Evolutionary conservation across 2,329 filamentous ascomycete species (phyloP).

Genomic region (Fusarium praegraminearum): DNA sequence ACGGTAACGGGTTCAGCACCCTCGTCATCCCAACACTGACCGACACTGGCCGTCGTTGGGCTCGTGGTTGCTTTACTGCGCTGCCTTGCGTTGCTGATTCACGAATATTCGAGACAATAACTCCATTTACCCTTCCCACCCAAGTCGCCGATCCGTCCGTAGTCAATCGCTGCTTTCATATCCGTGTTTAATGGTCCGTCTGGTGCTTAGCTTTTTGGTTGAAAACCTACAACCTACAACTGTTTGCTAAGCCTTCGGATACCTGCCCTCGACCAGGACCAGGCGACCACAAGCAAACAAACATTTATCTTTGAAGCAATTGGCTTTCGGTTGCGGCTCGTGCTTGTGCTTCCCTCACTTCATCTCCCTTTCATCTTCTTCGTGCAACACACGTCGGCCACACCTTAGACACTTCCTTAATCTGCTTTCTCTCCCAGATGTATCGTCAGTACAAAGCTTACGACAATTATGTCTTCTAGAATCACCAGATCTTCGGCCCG

Average conservation of each 20-base stretch:
- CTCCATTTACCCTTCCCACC: constrained; percentile 22
- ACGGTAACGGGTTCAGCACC: constrained; percentile 14
- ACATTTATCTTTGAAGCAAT: constrained; percentile 31
- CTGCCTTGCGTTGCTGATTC: constrained; percentile 44
- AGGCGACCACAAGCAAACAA: constrained; percentile 22
- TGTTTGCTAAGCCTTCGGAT: constrained; percentile 1
- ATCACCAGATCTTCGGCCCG: constrained; percentile 95
- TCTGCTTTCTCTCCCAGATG: constrained; percentile 38
- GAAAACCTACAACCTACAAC: constrained; percentile 6
- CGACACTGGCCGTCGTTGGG: constrained; percentile 34
- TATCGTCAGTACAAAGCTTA: constrained; percentile 48
- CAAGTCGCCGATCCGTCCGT: constrained; percentile 13
- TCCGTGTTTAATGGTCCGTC: constrained; percentile 2
- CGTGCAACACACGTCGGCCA: constrained; percentile 34
- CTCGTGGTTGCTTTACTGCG: constrained; percentile 25
- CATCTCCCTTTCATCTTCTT: constrained; percentile 30
- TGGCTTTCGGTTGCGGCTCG: constrained; percentile 29
- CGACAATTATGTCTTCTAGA: constrained; percentile 92
- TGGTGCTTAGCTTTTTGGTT: constrained; percentile 4
- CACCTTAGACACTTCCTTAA: constrained; percentile 32
- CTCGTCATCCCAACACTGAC: constrained; percentile 38
- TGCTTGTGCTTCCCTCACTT: constrained; percentile 33
- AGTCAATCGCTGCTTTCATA: constrained; percentile 11
- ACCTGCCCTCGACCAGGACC: constrained; percentile 6
- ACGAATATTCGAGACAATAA: constrained; percentile 32